Evolutionary conservation across 2,329 filamentous ascomycete genomes (phyloP), one percentile per base, ranked within the genome.

Genomic region (Fusarium kyushuense): DNA sequence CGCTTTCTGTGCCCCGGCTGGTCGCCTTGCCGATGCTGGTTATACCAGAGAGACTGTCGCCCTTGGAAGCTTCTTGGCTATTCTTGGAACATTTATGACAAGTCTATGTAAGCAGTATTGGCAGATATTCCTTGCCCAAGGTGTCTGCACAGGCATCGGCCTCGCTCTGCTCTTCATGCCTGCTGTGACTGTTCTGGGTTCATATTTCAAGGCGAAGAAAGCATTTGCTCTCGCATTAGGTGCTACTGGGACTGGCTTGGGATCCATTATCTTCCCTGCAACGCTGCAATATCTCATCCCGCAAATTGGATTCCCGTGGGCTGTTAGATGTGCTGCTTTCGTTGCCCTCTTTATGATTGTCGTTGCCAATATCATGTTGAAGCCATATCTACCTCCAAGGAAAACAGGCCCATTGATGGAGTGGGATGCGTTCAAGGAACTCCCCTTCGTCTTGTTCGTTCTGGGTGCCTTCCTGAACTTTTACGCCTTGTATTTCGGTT

Each of bases 301-400:
- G 0, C 74, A 78, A 17, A 80, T 90, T 30, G 89, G 89, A 1
- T 91, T 91, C 68, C 79, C 81, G 1, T 90, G 89, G 88, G 84
- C 88, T 0, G 87, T 89, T 5, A 81, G 91, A 10, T 84, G 88
- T 12, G 81, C 92, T 2, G 90, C 84, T 0, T 90, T 93, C 71
- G 83, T 93, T 33, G 83, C 82, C 46, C 76, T 89, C 9, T 79
- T 75, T 1, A 84, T 85, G 11, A 77, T 83, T 23, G 57, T 76
- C 2, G 67, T 81, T 1, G 80, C 78, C 14, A 75, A 79, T 1
- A 75, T 84, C 23, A 61, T 80, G 27, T 72, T 83, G 64, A 80
- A 77, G 56, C 80, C 84, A 3, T 78, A 83, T 13, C 75, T 89
- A 11, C 81, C 82, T 17, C 83, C 83, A 0, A 76, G 85, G 27